A percentile compares a stretch with the other conserved stretches of the same genome.
Conservation (phyloP, 352 stramenopile genomes). For the Labyrinthula sp. region DNA sequence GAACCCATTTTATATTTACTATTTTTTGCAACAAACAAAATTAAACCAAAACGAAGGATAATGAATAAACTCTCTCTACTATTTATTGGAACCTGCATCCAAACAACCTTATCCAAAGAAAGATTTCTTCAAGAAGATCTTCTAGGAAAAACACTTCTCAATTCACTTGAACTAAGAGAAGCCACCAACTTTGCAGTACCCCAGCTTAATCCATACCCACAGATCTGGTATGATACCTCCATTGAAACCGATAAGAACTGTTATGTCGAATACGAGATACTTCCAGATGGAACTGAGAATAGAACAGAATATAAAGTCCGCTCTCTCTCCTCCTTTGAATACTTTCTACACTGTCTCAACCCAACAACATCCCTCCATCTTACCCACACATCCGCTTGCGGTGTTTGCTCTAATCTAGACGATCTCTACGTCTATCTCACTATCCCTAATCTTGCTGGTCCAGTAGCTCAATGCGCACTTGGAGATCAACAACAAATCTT, state of each 20-base stretch:
- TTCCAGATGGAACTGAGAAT: neutral
- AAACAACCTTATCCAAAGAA: too few species aligned
- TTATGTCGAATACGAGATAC: conserved; percentile 13
- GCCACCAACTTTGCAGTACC: conserved; percentile 5
- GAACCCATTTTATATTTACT: too few species aligned
- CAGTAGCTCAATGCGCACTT: conserved; percentile 1
- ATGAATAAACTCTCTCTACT: too few species aligned
- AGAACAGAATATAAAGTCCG: conserved; percentile 15
- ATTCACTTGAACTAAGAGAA: too few species aligned
- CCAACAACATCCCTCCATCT: conserved; percentile 6
- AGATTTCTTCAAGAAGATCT: too few species aligned
- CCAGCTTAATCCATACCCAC: conserved; percentile 17
- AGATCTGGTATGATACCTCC: conserved; percentile 2
- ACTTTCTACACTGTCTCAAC: conserved; percentile 3
- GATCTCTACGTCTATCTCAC: conserved; percentile 11
- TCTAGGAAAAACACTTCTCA: too few species aligned
- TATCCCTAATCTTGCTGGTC: neutral
- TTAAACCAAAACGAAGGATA: too few species aligned
- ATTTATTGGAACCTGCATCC: too few species aligned
- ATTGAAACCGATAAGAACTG: conserved; percentile 18
- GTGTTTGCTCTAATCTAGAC: conserved; percentile 13
- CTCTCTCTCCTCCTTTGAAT: neutral
- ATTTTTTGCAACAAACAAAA: too few species aligned
- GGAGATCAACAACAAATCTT: conserved; percentile 1
- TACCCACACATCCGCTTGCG: conserved; percentile 15